phyloP scores from a whole-genome alignment of 192 early-diverging fungal species.

The Pecoramyces ruminantium region DNA sequence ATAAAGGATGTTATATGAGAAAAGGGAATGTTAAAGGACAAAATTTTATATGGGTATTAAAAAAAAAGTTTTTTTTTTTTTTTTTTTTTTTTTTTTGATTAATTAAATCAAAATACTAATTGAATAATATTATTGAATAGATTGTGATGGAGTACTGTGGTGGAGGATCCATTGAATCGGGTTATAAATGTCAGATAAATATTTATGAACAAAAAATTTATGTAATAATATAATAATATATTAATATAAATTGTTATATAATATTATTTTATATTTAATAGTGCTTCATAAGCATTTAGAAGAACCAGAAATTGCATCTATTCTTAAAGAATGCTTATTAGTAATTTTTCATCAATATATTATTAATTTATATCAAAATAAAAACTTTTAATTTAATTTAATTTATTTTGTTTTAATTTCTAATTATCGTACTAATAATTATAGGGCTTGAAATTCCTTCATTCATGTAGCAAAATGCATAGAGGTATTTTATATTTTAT shows the following conservation, averaged over 20 bases:
- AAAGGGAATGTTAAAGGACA: conserved; percentile 24
- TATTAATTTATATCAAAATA: no score
- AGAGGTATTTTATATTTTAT: background rate
- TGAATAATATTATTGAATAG: no score
- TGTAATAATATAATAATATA: no score
- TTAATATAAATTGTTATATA: no score
- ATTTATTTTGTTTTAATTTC: no score
- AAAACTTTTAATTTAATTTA: no score
- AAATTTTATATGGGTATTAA: conserved; percentile 25
- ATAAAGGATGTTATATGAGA: conserved; percentile 36
- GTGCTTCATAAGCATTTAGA: conserved; percentile 13
- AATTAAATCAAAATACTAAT: no score
- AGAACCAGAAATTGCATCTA: conserved; percentile 20
- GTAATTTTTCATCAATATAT: no score
- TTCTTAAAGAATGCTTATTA: conserved; percentile 20
- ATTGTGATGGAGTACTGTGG: conserved; percentile 48
- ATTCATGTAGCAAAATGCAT: conserved; percentile 29
- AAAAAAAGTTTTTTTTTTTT: background rate
- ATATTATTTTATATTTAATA: no score
- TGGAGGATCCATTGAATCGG: conserved; percentile 31
- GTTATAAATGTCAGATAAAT: conserved; percentile 23
- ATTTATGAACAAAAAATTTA: no score
- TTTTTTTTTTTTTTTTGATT: background rate
- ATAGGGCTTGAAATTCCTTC: conserved; percentile 29
- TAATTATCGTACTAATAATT: no score